A percentile compares a stretch with the other conserved stretches of the same genome.
These are phyloP conservation scores for Leptographium procerum DNA, from an alignment of 2,329 filamentous ascomycete genomes.

Conservation along the genomic window DNA sequence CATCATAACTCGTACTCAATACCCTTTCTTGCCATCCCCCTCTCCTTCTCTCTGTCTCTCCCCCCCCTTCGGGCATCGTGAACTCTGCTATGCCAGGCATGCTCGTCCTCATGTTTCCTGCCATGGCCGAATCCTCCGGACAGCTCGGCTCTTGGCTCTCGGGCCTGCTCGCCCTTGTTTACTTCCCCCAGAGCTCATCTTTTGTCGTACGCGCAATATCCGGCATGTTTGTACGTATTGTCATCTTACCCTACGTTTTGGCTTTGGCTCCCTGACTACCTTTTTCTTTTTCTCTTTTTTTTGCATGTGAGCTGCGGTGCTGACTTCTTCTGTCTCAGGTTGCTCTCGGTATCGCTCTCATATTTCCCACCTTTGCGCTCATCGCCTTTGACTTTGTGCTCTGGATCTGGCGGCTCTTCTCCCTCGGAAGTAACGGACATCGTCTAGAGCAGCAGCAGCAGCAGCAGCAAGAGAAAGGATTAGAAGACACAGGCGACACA, in stretches of 20 bases:
- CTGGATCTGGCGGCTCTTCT: conserved; percentile 38
- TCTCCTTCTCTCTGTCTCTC: neutral
- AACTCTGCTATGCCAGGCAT: neutral
- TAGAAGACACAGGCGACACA: neutral
- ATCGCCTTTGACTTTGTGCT: conserved; percentile 39
- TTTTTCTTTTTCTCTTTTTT: neutral
- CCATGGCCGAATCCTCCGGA: conserved; percentile 6
- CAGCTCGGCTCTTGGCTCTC: conserved; percentile 7
- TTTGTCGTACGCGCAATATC: conserved; percentile 10
- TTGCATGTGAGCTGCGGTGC: too few species aligned
- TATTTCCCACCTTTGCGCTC: conserved; percentile 34
- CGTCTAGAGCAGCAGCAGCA: conserved; percentile 2
- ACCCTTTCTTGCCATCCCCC: too few species aligned
- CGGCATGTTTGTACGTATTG: conserved; percentile 11
- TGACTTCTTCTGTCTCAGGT: conserved; percentile 19
- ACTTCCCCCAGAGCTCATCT: conserved; percentile 9
- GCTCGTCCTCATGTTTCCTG: neutral
- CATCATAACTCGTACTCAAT: too few species aligned
- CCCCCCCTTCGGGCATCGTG: neutral
- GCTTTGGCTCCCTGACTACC: neutral
- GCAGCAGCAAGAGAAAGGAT: neutral
- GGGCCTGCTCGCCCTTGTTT: conserved; percentile 6
- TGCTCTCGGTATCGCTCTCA: conserved; percentile 32
- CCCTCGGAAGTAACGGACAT: conserved; percentile 9
- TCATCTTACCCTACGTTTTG: neutral